Percentiles rank a stretch among this genome's conserved stretches.
These are phyloP conservation scores for Russula lepida DNA, from an alignment of 768 basidiomycete species.

Conservation along the genomic window DNA sequence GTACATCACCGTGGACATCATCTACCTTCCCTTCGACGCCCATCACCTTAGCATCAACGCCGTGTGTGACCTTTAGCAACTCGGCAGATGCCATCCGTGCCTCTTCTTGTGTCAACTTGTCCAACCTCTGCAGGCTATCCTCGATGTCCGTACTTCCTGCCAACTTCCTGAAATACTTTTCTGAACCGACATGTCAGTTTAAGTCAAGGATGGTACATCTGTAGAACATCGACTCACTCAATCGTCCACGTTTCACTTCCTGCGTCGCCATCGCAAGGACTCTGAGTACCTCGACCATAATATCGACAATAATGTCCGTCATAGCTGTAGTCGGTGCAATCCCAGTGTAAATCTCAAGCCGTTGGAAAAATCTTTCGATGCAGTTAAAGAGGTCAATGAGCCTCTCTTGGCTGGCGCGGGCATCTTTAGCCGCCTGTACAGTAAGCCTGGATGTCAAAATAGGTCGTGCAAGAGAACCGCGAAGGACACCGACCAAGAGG, in stretches of 20 bases:
- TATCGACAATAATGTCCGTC: neutral
- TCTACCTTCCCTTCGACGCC: too few species aligned
- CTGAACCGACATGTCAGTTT: neutral
- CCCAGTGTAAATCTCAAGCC: neutral
- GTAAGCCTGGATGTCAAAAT: neutral
- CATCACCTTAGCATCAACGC: neutral
- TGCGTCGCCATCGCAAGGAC: neutral
- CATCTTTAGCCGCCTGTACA: neutral
- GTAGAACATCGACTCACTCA: neutral
- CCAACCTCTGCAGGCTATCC: neutral
- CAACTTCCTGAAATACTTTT: neutral
- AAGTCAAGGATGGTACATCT: neutral
- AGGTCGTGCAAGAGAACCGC: neutral
- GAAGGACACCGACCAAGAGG: neutral
- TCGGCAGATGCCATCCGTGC: neutral
- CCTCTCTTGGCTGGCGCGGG: neutral
- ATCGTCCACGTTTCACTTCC: neutral
- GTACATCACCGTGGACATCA: too few species aligned
- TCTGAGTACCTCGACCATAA: neutral
- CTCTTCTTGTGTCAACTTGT: neutral
- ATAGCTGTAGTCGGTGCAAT: neutral
- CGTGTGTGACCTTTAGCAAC: neutral
- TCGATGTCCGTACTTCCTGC: neutral
- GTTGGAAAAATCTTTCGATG: neutral
- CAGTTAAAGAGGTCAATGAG: neutral